Evolutionary conservation across 2,329 filamentous ascomycete species (phyloP), one percentile per base, ranked within the genome.

Genomic region (Sordariomycetes sp.): DNA sequence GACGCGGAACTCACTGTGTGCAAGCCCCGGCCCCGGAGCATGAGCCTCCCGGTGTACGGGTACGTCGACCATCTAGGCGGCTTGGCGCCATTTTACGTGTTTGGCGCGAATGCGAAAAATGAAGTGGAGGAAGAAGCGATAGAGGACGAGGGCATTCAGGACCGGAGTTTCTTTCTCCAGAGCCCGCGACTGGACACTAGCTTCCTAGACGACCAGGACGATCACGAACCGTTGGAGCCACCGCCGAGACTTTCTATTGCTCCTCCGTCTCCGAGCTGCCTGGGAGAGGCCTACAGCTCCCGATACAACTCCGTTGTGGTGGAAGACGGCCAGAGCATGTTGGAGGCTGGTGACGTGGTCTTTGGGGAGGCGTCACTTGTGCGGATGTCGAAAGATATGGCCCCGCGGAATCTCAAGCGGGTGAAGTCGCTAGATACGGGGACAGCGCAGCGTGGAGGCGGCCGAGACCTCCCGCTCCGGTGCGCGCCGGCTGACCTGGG

Each of bases 21-120:
- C 16, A 68, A 70, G 6, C 68, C 68, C 18, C 73, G 76, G 1
- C 72, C 72, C 24, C 75, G 78, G 59, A 80, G 79, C 62, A 72
- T 74, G 53, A 82, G 76, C 60, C 64, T 81, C 46, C 79, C 79
- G 0, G 62, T 75, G n/a, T 76, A 76, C 59, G 73, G 72, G 7
- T 72, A 73, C 40, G 65, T 70, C 3, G 76, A 78, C 56, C 72
- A 71, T 22, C 69, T 74, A 43, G 71, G 74, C 14, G 74, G 77
- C 32, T 67, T 70, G 1, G 71, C 76, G 1, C 76, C 76, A 1
- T 79, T 79, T 60, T 76, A 75, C 61, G 71, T 79, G 34, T 79
- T 79, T 61, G 77, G 76, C 1, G 68, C 71, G 32, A 32, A 37
- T 20, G 32, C 35, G 34, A 58, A 24, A 10, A 20, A 48, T 16